Base-by-base conservation (phyloP, 371 early-diverging fungal genomes). In the Rhizopus delemar region DNA sequence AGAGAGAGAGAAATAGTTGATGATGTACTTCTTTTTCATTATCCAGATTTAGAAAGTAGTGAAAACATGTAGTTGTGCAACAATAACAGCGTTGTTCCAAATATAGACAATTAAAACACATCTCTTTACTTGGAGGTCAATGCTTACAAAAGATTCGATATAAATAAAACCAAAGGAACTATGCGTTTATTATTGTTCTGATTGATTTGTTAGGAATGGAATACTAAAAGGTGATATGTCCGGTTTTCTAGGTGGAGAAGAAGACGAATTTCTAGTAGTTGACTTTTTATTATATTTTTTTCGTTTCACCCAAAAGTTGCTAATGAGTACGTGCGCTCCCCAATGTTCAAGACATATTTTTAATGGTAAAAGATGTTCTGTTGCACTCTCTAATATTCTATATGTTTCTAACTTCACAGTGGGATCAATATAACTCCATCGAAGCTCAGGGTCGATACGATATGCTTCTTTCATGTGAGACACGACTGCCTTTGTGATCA, bases 271-370 rank as follows among this genome's bases (percentile, higher is more conserved):
- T 32, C 12, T 32, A 41, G 46, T n/a, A 12, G 53, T 22, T 22
- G 22, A 15, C 36, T 52, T 15, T 43, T 58, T 51, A 22, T 29
- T 39, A 28, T 57, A 46, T 59, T 54, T 60, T 34, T 53, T 60
- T 34, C 60, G 46, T 16, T 54, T 54, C 5, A 60, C 34, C 60
- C 60, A 60, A 13, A 60, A 60, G 13, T 60, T 60, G 28, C 60
- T 60, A 4, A 60, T 48, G 29, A 60, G 32, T 3, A 60, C 60
- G 41, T 60, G 60, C 0, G 60, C 60, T 31, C 60, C 60, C 60
- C 60, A 60, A 32, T 54, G 54, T 49, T 60, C 60, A 31, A 54
- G 48, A 41, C 60, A 60, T 8, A 60, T 28, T 13, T 60, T 60
- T n/a, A 60, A 9, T 5, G 60, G 60, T 5, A 60, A 15, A 5